Percentiles rank a stretch among this genome's conserved stretches.
phyloP scores from a whole-genome alignment of 2,329 filamentous ascomycete genomes.

The Trichoderma cornu-damae region DNA sequence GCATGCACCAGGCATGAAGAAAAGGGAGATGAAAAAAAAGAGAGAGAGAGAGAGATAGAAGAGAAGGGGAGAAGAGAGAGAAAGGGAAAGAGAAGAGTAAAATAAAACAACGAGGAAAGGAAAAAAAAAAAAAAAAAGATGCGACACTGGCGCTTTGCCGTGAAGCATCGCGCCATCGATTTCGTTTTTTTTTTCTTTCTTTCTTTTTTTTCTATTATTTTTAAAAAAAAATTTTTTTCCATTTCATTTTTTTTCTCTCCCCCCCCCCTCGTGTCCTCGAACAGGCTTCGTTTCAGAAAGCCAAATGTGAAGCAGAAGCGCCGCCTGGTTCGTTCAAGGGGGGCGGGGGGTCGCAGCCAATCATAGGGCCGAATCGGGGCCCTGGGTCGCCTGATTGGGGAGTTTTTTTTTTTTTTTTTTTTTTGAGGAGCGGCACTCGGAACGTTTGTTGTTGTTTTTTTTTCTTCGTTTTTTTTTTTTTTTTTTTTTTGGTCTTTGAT shows the following conservation, averaged over 20 bases:
- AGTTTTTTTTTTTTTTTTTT: not conserved
- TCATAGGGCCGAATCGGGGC: constrained; percentile 6
- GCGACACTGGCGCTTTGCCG: not conserved
- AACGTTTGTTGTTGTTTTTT: not conserved
- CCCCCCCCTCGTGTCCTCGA: constrained; percentile 1
- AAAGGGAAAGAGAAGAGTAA: not conserved
- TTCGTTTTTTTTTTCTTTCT: too few relatives aligned
- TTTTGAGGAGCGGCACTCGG: not conserved
- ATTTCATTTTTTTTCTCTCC: too few relatives aligned
- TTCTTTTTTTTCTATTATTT: too few relatives aligned
- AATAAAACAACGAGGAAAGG: not conserved
- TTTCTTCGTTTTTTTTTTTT: not conserved
- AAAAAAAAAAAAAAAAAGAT: not conserved
- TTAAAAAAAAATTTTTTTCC: too few relatives aligned
- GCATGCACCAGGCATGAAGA: constrained; percentile 5
- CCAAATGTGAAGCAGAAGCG: constrained; percentile 18
- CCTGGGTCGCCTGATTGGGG: constrained; percentile 19
- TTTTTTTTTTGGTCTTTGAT: not conserved
- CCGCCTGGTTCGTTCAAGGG: not conserved
- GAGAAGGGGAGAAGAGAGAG: not conserved
- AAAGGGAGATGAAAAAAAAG: not conserved
- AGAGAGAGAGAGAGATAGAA: not conserved
- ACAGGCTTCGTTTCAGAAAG: constrained; percentile 18
- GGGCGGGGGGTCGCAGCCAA: not conserved
- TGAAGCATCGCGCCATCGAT: not conserved